Evolutionary conservation across 345 rosid species (phyloP).

Genomic region (Hibiscus tridactylites): DNA sequence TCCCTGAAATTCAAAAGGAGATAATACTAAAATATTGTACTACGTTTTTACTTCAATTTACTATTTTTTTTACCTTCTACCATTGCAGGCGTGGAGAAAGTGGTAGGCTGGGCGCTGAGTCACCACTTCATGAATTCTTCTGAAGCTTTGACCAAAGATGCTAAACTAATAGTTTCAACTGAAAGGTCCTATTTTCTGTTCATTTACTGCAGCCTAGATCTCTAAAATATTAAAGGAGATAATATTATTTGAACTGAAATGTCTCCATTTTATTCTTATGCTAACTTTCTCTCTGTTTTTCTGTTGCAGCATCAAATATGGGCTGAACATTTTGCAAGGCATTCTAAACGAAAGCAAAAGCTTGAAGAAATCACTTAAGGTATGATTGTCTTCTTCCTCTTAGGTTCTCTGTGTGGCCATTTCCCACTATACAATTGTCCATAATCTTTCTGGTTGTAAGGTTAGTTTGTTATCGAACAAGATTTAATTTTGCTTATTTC

Average conservation of each 20-base stretch:
- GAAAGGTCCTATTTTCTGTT: slow-evolving; percentile 45
- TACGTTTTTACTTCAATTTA: not conserved
- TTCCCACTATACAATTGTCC: not conserved
- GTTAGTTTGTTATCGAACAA: not conserved
- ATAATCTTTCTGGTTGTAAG: not conserved
- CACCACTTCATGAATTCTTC: slow-evolving; percentile 70
- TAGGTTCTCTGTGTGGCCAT: not conserved
- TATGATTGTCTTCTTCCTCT: slow-evolving; percentile 13
- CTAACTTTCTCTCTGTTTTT: not conserved
- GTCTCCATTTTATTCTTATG: not conserved
- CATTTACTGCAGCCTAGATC: not conserved
- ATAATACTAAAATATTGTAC: not conserved
- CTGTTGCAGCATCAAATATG: slow-evolving; percentile 59
- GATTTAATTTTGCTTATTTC: slow-evolving; percentile 3
- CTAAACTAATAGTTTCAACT: slow-evolving; percentile 56
- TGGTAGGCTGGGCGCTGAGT: slow-evolving; percentile 87
- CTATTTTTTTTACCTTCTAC: not conserved
- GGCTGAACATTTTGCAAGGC: slow-evolving; percentile 60
- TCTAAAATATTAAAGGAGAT: slow-evolving; percentile 40
- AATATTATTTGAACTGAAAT: not conserved
- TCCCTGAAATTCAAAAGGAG: not conserved
- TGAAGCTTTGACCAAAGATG: slow-evolving; percentile 52
- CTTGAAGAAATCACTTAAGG: slow-evolving; percentile 79
- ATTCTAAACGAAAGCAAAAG: slow-evolving; percentile 66
- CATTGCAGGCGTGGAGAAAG: slow-evolving; percentile 74